Evolutionary conservation across 2,329 filamentous ascomycete species (phyloP).

Genomic region (Biscogniauxia mediterranea): DNA sequence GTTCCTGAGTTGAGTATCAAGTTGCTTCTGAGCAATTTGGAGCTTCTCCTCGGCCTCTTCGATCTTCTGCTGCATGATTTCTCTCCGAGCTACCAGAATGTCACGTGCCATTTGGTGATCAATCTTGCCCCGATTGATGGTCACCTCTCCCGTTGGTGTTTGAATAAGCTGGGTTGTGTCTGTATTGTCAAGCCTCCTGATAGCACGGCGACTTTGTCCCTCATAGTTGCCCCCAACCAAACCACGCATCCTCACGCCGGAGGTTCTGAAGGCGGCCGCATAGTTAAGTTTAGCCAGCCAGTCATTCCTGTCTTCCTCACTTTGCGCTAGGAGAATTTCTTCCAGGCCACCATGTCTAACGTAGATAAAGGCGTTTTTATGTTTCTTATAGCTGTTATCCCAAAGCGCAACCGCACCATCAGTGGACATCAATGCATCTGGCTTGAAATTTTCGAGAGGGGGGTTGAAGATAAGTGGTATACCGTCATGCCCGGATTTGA

Average conservation of each 20-base stretch:
- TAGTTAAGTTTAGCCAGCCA: conserved; percentile 97
- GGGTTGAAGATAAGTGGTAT: conserved; percentile 87
- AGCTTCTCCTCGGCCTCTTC: conserved; percentile 79
- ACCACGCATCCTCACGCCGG: conserved; percentile 86
- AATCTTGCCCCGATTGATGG: conserved; percentile 69
- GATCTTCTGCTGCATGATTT: conserved; percentile 83
- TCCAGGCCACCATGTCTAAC: conserved; percentile 84
- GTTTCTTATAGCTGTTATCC: conserved; percentile 85
- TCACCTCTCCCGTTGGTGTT: conserved; percentile 71
- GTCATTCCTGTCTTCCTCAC: conserved; percentile 89
- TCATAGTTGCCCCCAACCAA: conserved; percentile 84
- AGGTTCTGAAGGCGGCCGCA: conserved; percentile 88
- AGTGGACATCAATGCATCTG: conserved; percentile 89
- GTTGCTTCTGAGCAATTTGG: conserved; percentile 66
- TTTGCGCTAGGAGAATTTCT: conserved; percentile 87
- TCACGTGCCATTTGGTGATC: conserved; percentile 83
- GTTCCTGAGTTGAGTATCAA: conserved; percentile 83
- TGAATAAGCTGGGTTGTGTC: conserved; percentile 60
- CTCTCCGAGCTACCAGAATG: conserved; percentile 76
- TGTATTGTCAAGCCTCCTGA: conserved; percentile 68
- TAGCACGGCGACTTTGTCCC: conserved; percentile 70
- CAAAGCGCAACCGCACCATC: conserved; percentile 86
- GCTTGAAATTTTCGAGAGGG: conserved; percentile 87
- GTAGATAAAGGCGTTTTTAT: conserved; percentile 93
- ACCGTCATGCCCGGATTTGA: conserved; percentile 72